Conservation (phyloP, 164 flowering plant species). For the Vitis labrusca region DNA sequence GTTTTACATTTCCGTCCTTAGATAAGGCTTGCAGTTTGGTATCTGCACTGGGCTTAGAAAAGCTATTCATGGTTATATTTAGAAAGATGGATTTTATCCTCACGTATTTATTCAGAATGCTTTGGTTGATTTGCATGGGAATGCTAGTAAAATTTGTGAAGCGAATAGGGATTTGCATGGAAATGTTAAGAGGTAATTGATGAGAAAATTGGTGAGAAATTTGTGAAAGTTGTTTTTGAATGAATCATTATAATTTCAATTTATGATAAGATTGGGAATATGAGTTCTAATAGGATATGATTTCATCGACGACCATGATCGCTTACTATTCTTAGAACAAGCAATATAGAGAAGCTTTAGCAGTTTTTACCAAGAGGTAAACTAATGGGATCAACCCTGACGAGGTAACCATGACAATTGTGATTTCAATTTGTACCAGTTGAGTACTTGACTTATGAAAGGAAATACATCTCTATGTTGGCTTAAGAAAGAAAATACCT, state of each 20-base stretch:
- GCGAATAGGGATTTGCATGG: slow-evolving; percentile 62
- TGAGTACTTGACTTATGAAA: slow-evolving; percentile 65
- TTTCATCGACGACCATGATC: no score
- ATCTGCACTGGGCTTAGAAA: slow-evolving; percentile 36
- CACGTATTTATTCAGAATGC: slow-evolving; percentile 65
- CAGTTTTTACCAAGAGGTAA: slow-evolving; percentile 14
- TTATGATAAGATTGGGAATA: no score
- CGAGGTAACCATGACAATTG: slow-evolving; percentile 62
- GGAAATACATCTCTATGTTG: slow-evolving; percentile 47
- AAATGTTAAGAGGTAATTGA: slow-evolving; percentile 47
- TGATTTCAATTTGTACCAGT: slow-evolving; percentile 80
- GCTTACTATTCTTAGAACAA: no score
- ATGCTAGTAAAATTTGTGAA: slow-evolving; percentile 26
- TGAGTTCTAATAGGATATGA: no score
- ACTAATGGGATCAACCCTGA: slow-evolving; percentile 48
- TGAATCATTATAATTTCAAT: no score
- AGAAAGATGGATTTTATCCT: slow-evolving; percentile 53
- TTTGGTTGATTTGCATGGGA: slow-evolving; percentile 58
- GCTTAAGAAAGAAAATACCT: slow-evolving; percentile 32
- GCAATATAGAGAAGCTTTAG: no score
- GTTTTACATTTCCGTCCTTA: no score
- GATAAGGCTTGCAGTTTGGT: neutral
- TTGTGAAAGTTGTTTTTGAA: no score
- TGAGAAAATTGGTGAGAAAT: no score
- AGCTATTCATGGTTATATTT: neutral